These are phyloP conservation scores for Trichoderma sp. DNA, from an alignment of 2,329 filamentous ascomycete genomes.

Conservation along the genomic window DNA sequence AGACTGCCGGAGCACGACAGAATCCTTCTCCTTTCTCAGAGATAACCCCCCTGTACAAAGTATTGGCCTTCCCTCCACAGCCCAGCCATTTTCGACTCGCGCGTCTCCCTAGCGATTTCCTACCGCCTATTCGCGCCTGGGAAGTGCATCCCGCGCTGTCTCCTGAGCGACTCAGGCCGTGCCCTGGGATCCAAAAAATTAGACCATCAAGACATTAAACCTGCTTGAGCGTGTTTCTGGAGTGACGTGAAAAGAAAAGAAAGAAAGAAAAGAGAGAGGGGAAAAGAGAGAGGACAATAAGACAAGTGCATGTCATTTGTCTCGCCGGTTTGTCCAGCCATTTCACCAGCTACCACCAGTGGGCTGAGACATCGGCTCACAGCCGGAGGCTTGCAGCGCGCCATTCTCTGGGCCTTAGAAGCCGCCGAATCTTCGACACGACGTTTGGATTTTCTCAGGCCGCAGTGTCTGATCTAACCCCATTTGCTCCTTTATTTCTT, in stretches of 20 bases:
- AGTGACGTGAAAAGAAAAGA: neutral
- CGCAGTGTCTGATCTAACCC: neutral
- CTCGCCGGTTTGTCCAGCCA: neutral
- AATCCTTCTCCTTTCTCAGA: neutral
- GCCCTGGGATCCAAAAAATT: neutral
- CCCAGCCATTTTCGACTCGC: neutral
- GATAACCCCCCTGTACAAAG: neutral
- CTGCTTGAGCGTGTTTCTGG: neutral
- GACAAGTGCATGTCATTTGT: neutral
- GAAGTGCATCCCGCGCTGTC: slow-evolving; percentile 10
- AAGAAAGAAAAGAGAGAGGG: neutral
- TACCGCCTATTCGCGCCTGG: neutral
- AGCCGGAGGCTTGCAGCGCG: neutral
- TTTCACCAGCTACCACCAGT: neutral
- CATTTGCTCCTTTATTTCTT: neutral
- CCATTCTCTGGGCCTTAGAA: neutral
- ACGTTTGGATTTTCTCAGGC: neutral
- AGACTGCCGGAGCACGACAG: neutral
- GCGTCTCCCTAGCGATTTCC: slow-evolving; percentile 8
- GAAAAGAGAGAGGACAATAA: neutral
- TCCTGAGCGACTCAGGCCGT: neutral
- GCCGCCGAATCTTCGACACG: neutral
- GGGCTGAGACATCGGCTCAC: slow-evolving; percentile 18
- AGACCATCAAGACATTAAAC: neutral
- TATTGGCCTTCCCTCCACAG: neutral